Conservation (phyloP, 768 basidiomycete genomes). For the Hygrophorus russula region DNA sequence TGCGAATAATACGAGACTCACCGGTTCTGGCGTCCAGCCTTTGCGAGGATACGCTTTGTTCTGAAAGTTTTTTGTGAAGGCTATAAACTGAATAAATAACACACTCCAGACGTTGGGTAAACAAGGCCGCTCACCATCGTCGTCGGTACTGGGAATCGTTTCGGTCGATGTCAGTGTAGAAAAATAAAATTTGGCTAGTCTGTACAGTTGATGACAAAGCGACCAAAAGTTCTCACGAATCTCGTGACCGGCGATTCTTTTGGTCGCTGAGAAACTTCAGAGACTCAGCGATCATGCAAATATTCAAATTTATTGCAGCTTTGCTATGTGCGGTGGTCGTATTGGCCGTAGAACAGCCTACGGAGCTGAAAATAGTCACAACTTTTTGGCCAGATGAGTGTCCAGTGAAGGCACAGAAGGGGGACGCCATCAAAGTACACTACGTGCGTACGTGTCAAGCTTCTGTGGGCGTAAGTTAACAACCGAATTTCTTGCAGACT, state of each 20-base stretch:
- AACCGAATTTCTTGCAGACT: slow-evolving; percentile 32
- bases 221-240: no score
- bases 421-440: slow-evolving; percentile 63
- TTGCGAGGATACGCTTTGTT: slow-evolving; percentile 95
- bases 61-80: slow-evolving; percentile 99
- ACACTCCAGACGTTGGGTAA: background rate
- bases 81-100: slow-evolving; percentile 28
- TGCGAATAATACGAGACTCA: slow-evolving; percentile 21
- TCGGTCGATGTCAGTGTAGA: background rate
- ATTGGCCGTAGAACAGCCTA: slow-evolving; percentile 25
- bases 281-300: no score
- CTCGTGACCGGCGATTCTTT: no score
- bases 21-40: slow-evolving; percentile 94
- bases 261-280: no score
- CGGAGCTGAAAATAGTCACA: slow-evolving; percentile 50
- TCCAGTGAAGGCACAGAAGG: slow-evolving; percentile 38
- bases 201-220: background rate
- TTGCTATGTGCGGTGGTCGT: no score
- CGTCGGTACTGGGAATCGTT: slow-evolving; percentile 4
- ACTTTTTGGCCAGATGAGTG: slow-evolving; percentile 52
- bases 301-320: no score
- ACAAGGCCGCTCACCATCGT: slow-evolving; percentile 36
- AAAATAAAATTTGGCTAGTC: background rate
- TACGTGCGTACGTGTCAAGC: slow-evolving; percentile 38
- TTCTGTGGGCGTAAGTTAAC: background rate